Conservation (phyloP, 2,329 filamentous ascomycete genomes). For the Pezicula rhizophila region DNA sequence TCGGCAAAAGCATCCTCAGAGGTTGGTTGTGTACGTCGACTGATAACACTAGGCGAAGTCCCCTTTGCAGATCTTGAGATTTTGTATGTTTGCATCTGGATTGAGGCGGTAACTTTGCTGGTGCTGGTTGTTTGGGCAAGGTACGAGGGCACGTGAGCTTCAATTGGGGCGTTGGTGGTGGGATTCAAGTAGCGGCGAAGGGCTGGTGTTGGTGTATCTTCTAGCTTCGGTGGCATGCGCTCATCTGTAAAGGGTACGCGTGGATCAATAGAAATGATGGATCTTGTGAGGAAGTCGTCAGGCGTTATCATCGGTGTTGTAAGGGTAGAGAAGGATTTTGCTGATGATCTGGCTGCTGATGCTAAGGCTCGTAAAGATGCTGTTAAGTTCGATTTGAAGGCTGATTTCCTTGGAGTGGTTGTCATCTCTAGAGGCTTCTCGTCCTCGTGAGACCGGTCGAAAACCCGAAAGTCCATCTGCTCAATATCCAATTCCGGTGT, state of each 20-base stretch:
- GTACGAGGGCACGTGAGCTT: conserved; percentile 29
- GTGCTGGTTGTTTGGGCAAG: conserved; percentile 29
- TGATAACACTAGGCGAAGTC: conserved; percentile 32
- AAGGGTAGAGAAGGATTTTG: conserved; percentile 55
- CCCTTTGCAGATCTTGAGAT: conserved; percentile 23
- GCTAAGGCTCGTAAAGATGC: conserved; percentile 56
- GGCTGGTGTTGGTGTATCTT: conserved; percentile 60
- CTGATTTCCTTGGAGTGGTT: conserved; percentile 28
- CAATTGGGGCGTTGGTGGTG: conserved; percentile 43
- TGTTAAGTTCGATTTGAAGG: conserved; percentile 64
- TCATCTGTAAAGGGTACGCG: conserved; percentile 63
- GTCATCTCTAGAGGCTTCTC: conserved; percentile 6
- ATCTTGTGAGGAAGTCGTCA: conserved; percentile 61
- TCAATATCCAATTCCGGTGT: conserved; percentile 34
- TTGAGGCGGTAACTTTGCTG: conserved; percentile 55
- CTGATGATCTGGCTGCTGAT: conserved; percentile 44
- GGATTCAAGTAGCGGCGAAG: conserved; percentile 64
- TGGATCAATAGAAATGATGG: conserved; percentile 61
- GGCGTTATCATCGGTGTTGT: conserved; percentile 59
- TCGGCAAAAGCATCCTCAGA: conserved; percentile 27
- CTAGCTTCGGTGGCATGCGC: conserved; percentile 54
- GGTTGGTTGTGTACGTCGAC: conserved; percentile 21
- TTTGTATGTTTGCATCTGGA: conserved; percentile 67
- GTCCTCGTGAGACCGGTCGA: conserved; percentile 26
- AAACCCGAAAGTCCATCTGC: conserved; percentile 42